Evolutionary conservation across 2,329 filamentous ascomycete genomes (phyloP), one percentile per base, ranked within the genome.

Genomic region (Fusarium pseudoanthophilum): DNA sequence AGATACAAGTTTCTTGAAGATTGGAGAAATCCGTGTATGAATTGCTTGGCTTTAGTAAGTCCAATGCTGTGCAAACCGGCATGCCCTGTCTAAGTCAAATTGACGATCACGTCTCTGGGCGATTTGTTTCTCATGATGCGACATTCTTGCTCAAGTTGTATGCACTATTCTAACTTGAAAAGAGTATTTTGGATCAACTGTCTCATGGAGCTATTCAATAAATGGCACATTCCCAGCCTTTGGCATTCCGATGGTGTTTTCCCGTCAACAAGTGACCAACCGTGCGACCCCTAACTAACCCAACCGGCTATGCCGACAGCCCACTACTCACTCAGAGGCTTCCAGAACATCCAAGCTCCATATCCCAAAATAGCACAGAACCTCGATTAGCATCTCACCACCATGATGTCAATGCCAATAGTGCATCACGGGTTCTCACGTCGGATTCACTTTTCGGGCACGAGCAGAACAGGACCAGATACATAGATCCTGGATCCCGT

Each of bases 381-480:
- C 20, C 16, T n/a, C 32, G 32, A 40, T 60, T 58, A 48, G 30
- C 52, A 62, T 72, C 71, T 74, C 53, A 74, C 71, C 71, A 74
- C 68, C 71, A 72, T 74, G 71, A 74, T 72, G 71, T 74, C 71
- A 74, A 69, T 52, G 48, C 26, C 64, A 39, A 64, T 59, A 64
- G 64, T 64, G 66, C 56, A 72, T 74, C 64, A 55, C 28, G 40
- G 59, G 46, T 65, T 39, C 39, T 36, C 20, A 45, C 49, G 28
- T 53, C 15, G 37, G 55, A 64, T 49, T 59, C 48, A 59, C 13
- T 56, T 28, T 55, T 34, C 37, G 40, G 49, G 28, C 16, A 57
- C 24, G 39, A 28, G 42, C 36, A 52, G 30, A 16, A 32, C 11
- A 21, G 30, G 36, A 9, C 28, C 20, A 13, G 39, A 43, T 26